Evolutionary conservation across 2,329 filamentous ascomycete species (phyloP).

Genomic region (Verticillium alfalfae): DNA sequence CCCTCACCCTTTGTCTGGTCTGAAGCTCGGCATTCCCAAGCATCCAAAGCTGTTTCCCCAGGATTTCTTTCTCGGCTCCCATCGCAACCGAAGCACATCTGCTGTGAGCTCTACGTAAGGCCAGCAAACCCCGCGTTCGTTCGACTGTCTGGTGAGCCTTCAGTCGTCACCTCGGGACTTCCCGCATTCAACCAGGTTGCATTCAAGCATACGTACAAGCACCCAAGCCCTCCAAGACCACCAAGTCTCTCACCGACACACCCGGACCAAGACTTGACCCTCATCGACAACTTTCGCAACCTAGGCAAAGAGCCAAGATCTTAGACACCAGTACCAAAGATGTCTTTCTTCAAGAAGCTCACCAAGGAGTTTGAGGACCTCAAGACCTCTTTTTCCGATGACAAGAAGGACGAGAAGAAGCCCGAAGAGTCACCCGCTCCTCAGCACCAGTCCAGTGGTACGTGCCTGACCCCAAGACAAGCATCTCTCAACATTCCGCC

Average conservation of each 20-base stretch:
- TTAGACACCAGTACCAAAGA: conserved; percentile 16
- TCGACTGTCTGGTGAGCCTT: background rate
- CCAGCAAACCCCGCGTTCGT: background rate
- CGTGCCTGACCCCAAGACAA: background rate
- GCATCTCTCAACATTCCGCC: background rate
- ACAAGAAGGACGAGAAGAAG: conserved; percentile 19
- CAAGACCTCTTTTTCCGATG: conserved; percentile 32
- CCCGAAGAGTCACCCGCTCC: background rate
- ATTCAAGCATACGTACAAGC: background rate
- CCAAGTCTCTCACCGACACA: conserved; percentile 1
- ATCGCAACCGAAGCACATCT: background rate
- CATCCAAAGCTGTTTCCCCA: background rate
- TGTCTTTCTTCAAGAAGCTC: conserved; percentile 40
- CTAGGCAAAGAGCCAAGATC: background rate
- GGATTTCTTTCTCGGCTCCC: background rate
- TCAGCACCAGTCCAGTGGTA: background rate
- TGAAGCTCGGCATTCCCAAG: background rate
- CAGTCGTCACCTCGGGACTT: conserved; percentile 9
- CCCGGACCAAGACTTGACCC: background rate
- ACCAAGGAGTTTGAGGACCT: conserved; percentile 40
- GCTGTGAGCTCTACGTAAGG: conserved; percentile 7
- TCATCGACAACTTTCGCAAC: background rate
- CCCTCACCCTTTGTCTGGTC: background rate
- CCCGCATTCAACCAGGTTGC: conserved; percentile 2
- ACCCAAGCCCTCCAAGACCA: conserved; percentile 2